A percentile compares a stretch with the other conserved stretches of the same genome.
phyloP scores from a whole-genome alignment of 257 asterid species.

The Rhazya stricta region DNA sequence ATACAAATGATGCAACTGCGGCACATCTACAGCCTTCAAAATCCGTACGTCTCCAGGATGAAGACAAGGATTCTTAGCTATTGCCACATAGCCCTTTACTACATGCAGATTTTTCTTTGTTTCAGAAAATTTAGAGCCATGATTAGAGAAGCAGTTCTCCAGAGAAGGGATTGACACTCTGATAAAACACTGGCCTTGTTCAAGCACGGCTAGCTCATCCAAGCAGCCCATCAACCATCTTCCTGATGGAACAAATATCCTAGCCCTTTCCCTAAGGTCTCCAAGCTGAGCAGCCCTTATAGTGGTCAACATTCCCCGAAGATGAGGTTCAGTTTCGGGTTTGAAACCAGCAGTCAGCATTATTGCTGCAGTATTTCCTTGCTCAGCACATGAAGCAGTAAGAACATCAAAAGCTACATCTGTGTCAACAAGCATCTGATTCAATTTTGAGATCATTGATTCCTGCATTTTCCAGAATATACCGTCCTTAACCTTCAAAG shows the following conservation, averaged over 20 bases:
- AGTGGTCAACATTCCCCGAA: constrained; percentile 76
- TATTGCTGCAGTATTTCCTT: constrained; percentile 68
- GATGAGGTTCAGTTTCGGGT: constrained; percentile 76
- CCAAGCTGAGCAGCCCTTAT: constrained; percentile 86
- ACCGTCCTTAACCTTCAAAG: constrained; percentile 55
- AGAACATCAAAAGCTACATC: constrained; percentile 73
- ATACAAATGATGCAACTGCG: constrained; percentile 54
- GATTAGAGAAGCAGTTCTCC: constrained; percentile 62
- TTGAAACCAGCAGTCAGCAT: constrained; percentile 89
- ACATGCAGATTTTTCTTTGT: constrained; percentile 47
- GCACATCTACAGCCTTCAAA: constrained; percentile 73
- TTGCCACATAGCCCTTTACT: constrained; percentile 59
- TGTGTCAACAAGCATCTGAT: constrained; percentile 56
- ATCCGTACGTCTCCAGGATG: constrained; percentile 96
- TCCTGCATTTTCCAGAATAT: constrained; percentile 81
- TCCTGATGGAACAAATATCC: constrained; percentile 75
- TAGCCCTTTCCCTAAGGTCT: constrained; percentile 70
- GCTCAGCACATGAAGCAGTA: constrained; percentile 68
- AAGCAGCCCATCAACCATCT: constrained; percentile 98
- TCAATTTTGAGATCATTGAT: constrained; percentile 56
- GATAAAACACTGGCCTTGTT: constrained; percentile 81
- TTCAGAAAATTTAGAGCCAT: constrained; percentile 58
- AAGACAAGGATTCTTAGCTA: constrained; percentile 92
- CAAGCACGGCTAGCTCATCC: constrained; percentile 76
- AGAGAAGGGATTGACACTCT: constrained; percentile 68